These are phyloP conservation scores for Mortierella sp. DNA, from an alignment of 371 early-diverging fungal genomes.

Conservation along the genomic window DNA sequence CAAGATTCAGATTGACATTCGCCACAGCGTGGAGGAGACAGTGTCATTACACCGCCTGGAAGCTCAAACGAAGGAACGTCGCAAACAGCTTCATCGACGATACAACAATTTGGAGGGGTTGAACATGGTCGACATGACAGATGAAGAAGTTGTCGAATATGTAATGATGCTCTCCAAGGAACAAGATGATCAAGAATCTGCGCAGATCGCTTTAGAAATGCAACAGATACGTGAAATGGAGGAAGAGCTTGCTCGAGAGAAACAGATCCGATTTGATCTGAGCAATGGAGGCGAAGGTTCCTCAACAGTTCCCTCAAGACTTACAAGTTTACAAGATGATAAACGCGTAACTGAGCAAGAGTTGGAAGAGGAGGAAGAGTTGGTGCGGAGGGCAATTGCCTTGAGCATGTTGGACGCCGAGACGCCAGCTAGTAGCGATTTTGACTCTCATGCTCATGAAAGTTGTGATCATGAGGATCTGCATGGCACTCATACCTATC, in stretches of 20 bases:
- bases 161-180: conserved; percentile 56
- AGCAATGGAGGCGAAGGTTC: conserved; percentile 28
- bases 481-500: not conserved
- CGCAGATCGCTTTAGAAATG: conserved; percentile 25
- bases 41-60: conserved; percentile 35
- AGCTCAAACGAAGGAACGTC: conserved; percentile 35
- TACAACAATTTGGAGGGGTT: conserved; percentile 48
- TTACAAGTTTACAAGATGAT: not conserved
- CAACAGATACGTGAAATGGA: conserved; percentile 35
- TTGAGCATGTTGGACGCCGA: conserved; percentile 43
- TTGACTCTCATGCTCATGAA: not conserved
- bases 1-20: conserved; percentile 49
- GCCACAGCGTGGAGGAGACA: conserved; percentile 41
- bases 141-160: conserved; percentile 53
- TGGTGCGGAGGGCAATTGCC: conserved; percentile 47
- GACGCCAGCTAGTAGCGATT: not conserved
- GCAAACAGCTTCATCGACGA: conserved; percentile 43
- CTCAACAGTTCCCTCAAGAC: conserved; percentile 3
- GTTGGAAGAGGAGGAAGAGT: conserved; percentile 45
- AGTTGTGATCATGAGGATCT: not conserved
- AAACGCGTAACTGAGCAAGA: conserved; percentile 24
- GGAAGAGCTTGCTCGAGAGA: conserved; percentile 8
- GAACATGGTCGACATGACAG: conserved; percentile 55
- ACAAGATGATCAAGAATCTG: conserved; percentile 25
- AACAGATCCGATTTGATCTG: not conserved